Base-by-base conservation (phyloP, 495 filamentous ascomycete genomes). In the Friedmanniomyces endolithicus region DNA sequence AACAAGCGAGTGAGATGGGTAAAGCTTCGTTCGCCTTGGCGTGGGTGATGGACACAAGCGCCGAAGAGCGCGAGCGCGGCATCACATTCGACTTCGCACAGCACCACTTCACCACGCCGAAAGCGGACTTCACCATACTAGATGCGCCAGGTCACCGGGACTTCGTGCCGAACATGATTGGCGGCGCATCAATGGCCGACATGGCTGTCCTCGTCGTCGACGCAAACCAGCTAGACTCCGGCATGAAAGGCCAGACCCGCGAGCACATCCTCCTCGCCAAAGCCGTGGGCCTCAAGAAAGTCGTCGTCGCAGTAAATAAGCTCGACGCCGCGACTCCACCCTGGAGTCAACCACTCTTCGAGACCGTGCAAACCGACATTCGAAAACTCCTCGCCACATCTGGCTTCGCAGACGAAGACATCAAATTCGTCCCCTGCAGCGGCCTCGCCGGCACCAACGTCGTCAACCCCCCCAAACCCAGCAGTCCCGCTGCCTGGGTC, bases 161-260 rank as follows among this genome's bases (percentile, higher is more conserved):
- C 63, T 98, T 97, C 66, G 87, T 97, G 39, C 92, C 92, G 1
- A 97, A 95, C 67, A 98, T 98, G 92, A 96, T 98, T 64, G 94
- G 90, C 2, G 92, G 92, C 0, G 89, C 90, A 23, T 88, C 85
- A 39, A 90, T 96, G 68, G 92, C 92, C 1, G 94, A 98, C 67
- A 95, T 97, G 66, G 94, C 90, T 0, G 85, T 98, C 9, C 74
- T 98, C 6, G 92, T 98, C 33, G 86, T 98, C 50, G 92, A 98
- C 67, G 83, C 92, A 22, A 89, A 90, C 22, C 88, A 86, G 23
- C 96, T 96, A 58, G 92, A 98, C 66, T 85, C 88, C 0, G 92
- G 92, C 0, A 75, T 98, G 35, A 90, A 84, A 61, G 92, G 92
- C 1, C 92, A 98, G 67, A 98, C 92, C 0, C 87, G 85, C 65